Percentiles rank a stretch among this genome's conserved stretches.
Conservation (phyloP, 177 flowering plant species). For the Tripterygium wilfordii region DNA sequence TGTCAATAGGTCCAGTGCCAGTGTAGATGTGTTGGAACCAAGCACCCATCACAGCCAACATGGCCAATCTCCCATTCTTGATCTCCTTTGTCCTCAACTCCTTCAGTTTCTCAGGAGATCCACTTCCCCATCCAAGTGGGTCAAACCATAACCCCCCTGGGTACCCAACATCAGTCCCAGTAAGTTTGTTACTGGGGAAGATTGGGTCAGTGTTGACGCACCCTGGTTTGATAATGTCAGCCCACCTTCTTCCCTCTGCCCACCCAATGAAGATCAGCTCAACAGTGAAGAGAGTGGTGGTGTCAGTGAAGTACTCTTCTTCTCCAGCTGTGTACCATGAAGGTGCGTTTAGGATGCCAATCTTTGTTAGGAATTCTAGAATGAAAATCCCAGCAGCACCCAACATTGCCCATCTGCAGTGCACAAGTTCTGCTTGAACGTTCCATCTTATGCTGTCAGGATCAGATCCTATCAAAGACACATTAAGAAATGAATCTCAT, state of each 20-base stretch:
- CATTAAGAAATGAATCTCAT: too few species aligned
- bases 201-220: slow-evolving; percentile 96
- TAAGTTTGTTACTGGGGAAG: slow-evolving; percentile 97
- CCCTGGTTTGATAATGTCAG: slow-evolving; percentile 91
- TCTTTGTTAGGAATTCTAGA: slow-evolving; percentile 85
- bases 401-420: slow-evolving; percentile 99
- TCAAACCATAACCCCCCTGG: slow-evolving; percentile 98
- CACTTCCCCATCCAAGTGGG: slow-evolving; percentile 90
- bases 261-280: slow-evolving; percentile 93
- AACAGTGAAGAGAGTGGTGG: slow-evolving; percentile 79
- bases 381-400: slow-evolving; percentile 98
- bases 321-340: slow-evolving; percentile 99
- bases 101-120: slow-evolving; percentile 71
- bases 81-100: slow-evolving; percentile 95
- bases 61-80: slow-evolving; percentile 95
- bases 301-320: slow-evolving; percentile 93
- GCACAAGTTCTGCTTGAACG: slow-evolving; percentile 81
- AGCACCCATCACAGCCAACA: slow-evolving; percentile 97
- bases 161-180: slow-evolving; percentile 96
- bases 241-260: slow-evolving; percentile 99
- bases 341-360: slow-evolving; percentile 94
- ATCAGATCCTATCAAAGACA: slow-evolving; percentile 62
- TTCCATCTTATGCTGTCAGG: slow-evolving; percentile 88
- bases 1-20: slow-evolving; percentile 96
- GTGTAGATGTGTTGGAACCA: slow-evolving; percentile 96